phyloP scores from a whole-genome alignment of 192 early-diverging fungal species.

The Linnemannia elongata region DNA sequence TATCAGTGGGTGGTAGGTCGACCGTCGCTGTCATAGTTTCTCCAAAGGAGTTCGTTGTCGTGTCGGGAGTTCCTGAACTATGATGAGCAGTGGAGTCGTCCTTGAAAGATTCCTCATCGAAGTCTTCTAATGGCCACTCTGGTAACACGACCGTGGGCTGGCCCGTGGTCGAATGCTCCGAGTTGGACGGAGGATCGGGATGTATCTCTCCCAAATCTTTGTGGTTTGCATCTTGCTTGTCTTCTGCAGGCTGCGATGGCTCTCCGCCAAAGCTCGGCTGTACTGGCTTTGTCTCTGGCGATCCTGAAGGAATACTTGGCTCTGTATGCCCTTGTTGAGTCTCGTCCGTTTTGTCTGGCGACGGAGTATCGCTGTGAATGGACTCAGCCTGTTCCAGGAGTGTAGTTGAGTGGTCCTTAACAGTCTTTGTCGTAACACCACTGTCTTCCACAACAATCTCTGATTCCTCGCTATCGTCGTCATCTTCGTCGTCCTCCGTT shows the following conservation, averaged over 20 bases:
- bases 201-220: neutral
- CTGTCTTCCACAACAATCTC: conserved; percentile 45
- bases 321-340: neutral
- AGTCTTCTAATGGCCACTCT: conserved; percentile 18
- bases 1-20: neutral
- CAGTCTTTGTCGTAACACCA: conserved; percentile 6
- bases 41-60: conserved; percentile 2
- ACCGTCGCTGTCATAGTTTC: neutral
- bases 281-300: neutral
- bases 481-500: conserved; percentile 34
- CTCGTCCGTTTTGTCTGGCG: neutral
- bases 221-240: neutral
- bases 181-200: neutral
- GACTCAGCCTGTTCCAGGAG: neutral
- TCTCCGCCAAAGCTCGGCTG: neutral
- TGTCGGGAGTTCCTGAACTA: neutral
- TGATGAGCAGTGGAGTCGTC: conserved; percentile 6
- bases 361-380: neutral
- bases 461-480: conserved; percentile 16
- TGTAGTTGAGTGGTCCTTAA: neutral
- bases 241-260: neutral
- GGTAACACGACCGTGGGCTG: conserved; percentile 4
- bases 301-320: neutral
- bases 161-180: neutral
- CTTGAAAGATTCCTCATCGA: neutral